Evolutionary conservation across 73 alveolate genomes (phyloP).

Genomic region (Tetrahymena thermophila): DNA sequence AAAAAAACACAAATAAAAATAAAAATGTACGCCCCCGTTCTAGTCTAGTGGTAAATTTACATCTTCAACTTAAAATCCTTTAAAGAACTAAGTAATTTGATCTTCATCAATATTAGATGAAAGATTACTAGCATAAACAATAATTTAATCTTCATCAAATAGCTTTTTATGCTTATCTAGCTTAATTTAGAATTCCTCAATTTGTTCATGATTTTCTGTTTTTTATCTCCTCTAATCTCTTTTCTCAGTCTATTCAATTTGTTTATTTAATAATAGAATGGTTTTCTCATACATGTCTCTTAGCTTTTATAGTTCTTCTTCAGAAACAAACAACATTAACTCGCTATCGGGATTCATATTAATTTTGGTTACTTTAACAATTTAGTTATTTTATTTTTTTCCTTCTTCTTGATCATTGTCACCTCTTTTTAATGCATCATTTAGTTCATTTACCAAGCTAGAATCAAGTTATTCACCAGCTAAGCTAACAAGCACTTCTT

Average conservation of each 20-base stretch:
- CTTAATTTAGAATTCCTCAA: not conserved
- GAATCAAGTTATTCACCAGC: not conserved
- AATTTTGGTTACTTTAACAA: not conserved
- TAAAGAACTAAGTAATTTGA: not conserved
- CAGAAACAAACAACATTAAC: not conserved
- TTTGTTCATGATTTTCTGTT: not conserved
- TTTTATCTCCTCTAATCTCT: not conserved
- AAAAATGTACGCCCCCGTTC: not conserved
- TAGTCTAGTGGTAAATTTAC: not conserved
- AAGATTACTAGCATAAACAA: not conserved
- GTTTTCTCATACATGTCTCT: not conserved
- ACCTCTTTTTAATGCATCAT: not conserved
- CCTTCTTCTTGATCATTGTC: not conserved
- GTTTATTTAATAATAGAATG: not conserved
- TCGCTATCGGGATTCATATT: not conserved
- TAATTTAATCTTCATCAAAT: not conserved
- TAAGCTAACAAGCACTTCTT: not conserved
- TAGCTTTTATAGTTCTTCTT: not conserved
- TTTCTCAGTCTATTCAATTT: not conserved
- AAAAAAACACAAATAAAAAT: not conserved
- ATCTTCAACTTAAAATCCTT: not conserved
- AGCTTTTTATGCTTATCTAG: not conserved
- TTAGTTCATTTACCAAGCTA: not conserved
- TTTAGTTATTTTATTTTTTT: not conserved
- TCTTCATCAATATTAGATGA: not conserved